These are phyloP conservation scores for Lactifluus pinguis DNA, from an alignment of 768 basidiomycete genomes.

Conservation along the genomic window DNA sequence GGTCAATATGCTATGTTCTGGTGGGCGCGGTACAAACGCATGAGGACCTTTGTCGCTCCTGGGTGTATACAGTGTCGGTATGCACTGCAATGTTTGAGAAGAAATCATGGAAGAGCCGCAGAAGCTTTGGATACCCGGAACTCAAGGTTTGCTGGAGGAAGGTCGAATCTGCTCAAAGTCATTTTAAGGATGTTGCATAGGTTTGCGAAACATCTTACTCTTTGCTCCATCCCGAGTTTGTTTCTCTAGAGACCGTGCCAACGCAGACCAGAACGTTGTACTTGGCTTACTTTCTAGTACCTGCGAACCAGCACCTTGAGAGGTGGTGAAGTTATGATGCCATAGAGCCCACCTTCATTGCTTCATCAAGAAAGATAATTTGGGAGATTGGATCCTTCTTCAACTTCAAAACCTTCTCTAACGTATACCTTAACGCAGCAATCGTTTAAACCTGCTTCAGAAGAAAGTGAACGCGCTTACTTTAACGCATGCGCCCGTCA, in stretches of 20 bases:
- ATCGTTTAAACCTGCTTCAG: not conserved
- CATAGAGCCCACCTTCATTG: slow-evolving; percentile 64
- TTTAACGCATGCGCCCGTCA: slow-evolving; percentile 89
- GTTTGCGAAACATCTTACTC: slow-evolving; percentile 35
- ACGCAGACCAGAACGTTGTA: slow-evolving; percentile 80
- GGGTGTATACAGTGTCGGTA: slow-evolving; percentile 90
- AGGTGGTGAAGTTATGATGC: not conserved
- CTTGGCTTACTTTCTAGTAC: slow-evolving; percentile 87
- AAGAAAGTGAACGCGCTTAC: slow-evolving; percentile 27
- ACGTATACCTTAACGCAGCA: slow-evolving; percentile 59
- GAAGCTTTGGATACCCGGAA: slow-evolving; percentile 74
- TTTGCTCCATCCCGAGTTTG: slow-evolving; percentile 72
- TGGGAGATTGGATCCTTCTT: slow-evolving; percentile 80
- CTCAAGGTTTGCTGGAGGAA: slow-evolving; percentile 89
- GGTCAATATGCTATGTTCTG: not conserved
- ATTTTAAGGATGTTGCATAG: not conserved
- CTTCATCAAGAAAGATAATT: slow-evolving; percentile 80
- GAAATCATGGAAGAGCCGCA: slow-evolving; percentile 93
- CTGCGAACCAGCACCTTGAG: slow-evolving; percentile 29
- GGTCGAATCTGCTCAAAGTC: slow-evolving; percentile 51
- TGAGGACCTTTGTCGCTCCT: slow-evolving; percentile 72
- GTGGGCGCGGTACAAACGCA: not conserved
- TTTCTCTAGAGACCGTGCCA: slow-evolving; percentile 75
- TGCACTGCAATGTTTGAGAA: slow-evolving; percentile 93
- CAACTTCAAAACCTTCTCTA: slow-evolving; percentile 86